Conservation (phyloP, 768 basidiomycete species). For the Lyophyllum semitale region DNA sequence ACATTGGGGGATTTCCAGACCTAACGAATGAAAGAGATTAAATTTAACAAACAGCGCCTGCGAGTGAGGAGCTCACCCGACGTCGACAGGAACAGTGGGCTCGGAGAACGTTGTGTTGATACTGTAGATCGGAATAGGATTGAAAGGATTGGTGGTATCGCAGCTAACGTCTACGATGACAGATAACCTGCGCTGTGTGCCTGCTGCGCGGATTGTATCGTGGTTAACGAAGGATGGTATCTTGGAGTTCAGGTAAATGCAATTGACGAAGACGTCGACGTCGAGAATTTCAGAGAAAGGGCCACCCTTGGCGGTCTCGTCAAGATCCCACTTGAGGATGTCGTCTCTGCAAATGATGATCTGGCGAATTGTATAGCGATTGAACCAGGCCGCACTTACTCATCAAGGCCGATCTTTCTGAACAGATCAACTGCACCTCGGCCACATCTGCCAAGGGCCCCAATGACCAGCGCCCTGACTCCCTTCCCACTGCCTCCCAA, state of each 20-base stretch:
- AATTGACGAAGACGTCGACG: slow-evolving; percentile 98
- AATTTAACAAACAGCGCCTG: background rate
- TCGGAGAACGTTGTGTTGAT: slow-evolving; percentile 93
- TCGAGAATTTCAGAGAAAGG: slow-evolving; percentile 95
- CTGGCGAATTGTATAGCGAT: background rate
- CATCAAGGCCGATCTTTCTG: slow-evolving; percentile 90
- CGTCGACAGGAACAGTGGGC: slow-evolving; percentile 86
- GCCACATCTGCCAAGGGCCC: slow-evolving; percentile 94
- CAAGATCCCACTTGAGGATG: slow-evolving; percentile 97
- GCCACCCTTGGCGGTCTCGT: slow-evolving; percentile 94
- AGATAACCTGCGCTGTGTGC: slow-evolving; percentile 63
- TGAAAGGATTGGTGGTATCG: slow-evolving; percentile 98
- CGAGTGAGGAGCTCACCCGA: slow-evolving; percentile 56
- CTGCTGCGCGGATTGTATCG: slow-evolving; percentile 73
- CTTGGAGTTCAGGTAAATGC: slow-evolving; percentile 90
- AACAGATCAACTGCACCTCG: slow-evolving; percentile 95
- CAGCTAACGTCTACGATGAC: slow-evolving; percentile 98
- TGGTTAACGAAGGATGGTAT: slow-evolving; percentile 84
- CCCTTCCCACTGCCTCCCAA: slow-evolving; percentile 71
- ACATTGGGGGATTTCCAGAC: slow-evolving; percentile 64
- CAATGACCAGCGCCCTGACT: slow-evolving; percentile 90
- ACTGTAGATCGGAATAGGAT: slow-evolving; percentile 93
- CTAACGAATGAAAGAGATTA: slow-evolving; percentile 34
- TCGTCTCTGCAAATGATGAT: slow-evolving; percentile 60
- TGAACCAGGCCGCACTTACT: slow-evolving; percentile 56